Base-by-base conservation (phyloP, 2,329 filamentous ascomycete genomes). In the Exserohilum rostratum region DNA sequence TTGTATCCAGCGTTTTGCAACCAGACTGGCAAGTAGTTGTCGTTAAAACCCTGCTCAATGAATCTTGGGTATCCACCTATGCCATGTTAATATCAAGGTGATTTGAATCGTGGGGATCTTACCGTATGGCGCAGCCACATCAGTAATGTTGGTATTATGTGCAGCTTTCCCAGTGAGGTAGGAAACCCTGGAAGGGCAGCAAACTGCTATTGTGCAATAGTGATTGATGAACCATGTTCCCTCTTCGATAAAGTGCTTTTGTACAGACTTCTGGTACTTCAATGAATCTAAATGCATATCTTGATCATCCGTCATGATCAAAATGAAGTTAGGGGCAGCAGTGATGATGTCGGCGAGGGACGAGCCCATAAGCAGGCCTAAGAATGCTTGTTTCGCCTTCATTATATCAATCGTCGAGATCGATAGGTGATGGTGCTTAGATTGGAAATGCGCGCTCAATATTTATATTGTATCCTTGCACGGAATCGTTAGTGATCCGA, bases 71-170 rank as follows among this genome's bases (percentile, higher is more conserved):
- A 90, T 4, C 83, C 82, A 17, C 82, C 80, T 73, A 22, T n/a
- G n/a, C n/a, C n/a, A n/a, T n/a, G n/a, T n/a, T n/a, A n/a, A n/a
- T n/a, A n/a, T n/a, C n/a, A n/a, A n/a, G n/a, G n/a, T n/a, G n/a
- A n/a, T n/a, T n/a, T n/a, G n/a, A n/a, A n/a, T n/a, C n/a, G n/a
- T n/a, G n/a, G n/a, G n/a, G n/a, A n/a, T n/a, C n/a, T n/a, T n/a
- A n/a, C n/a, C n/a, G 55, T 83, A 83, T 10, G 82, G 83, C 43
- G 84, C 77, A 27, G 69, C 70, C 1, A 84, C 79, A 64, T 83
- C 80, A 0, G 88, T 90, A 1, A 90, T 85, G 60, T 90, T 90
- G 0, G 87, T 89, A 60, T 89, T 90, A 62, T 90, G 88, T 0
- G 87, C 85, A 6, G 84, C 81, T 64, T 83, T 84, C 0, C 88